Percentiles rank a stretch among this genome's conserved stretches.
phyloP scores from a whole-genome alignment of 805 yeast genomes.

The Grigorovia transvaalensis region DNA sequence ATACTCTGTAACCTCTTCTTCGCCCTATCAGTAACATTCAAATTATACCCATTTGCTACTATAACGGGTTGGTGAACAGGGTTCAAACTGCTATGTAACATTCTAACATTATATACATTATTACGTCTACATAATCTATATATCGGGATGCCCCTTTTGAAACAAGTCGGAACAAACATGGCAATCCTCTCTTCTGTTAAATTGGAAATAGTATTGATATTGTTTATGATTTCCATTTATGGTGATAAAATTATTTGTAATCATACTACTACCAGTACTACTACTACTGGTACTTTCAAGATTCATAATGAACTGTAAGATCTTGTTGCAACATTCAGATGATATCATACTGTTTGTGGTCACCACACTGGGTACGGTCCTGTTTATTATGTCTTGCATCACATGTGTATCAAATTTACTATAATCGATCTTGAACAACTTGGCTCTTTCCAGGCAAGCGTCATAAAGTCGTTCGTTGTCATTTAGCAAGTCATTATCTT shows the following conservation, averaged over 20 bases:
- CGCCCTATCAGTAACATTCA: slow-evolving; percentile 20
- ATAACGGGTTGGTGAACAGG: not conserved
- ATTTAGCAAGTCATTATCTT: slow-evolving; percentile 49
- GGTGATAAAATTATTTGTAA: slow-evolving; percentile 57
- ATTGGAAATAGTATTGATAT: slow-evolving; percentile 61
- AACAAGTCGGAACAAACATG: slow-evolving; percentile 43
- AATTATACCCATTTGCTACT: not conserved
- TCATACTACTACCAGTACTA: not conserved
- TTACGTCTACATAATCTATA: not conserved
- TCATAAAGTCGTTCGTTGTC: slow-evolving; percentile 51
- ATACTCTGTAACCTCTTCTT: slow-evolving; percentile 19
- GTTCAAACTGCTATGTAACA: not conserved
- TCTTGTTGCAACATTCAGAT: slow-evolving; percentile 76
- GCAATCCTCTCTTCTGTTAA: slow-evolving; percentile 52
- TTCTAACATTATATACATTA: not conserved
- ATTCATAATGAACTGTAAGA: slow-evolving; percentile 52
- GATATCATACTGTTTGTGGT: slow-evolving; percentile 90
- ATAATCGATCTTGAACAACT: slow-evolving; percentile 47
- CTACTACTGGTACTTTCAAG: too few relatives aligned
- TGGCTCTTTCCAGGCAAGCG: slow-evolving; percentile 49
- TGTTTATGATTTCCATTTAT: slow-evolving; percentile 76
- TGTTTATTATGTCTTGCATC: slow-evolving; percentile 80
- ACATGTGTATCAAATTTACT: slow-evolving; percentile 58
- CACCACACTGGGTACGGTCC: slow-evolving; percentile 89
- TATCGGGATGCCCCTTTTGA: not conserved